Conservation (phyloP, 139 green algal genomes). For the Chlorella sp. region DNA sequence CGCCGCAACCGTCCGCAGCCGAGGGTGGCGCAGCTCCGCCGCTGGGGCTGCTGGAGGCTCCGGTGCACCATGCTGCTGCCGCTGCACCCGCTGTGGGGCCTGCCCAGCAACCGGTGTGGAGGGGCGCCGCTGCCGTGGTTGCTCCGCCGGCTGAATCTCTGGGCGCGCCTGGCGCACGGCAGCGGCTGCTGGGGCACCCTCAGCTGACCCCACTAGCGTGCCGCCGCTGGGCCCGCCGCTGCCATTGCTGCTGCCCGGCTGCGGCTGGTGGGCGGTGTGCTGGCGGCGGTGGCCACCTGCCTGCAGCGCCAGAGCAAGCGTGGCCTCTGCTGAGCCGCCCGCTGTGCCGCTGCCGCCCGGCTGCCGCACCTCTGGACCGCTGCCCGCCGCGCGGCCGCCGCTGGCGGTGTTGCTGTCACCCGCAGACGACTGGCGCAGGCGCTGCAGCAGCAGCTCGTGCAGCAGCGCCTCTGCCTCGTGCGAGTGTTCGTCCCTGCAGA, state of each 20-base stretch:
- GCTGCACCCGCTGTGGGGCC: too few species aligned
- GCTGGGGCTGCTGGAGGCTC: too few species aligned
- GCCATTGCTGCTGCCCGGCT: neutral
- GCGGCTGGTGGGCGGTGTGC: neutral
- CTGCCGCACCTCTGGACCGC: neutral
- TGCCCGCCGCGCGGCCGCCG: slow-evolving; percentile 5
- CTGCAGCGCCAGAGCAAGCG: neutral
- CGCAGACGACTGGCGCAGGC: neutral
- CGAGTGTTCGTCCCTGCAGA: slow-evolving; percentile 17
- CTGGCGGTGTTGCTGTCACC: slow-evolving; percentile 27
- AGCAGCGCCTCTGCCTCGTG: slow-evolving; percentile 21
- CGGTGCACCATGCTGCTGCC: neutral
- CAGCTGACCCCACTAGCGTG: neutral
- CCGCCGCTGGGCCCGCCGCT: slow-evolving; percentile 1
- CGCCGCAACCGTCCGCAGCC: too few species aligned
- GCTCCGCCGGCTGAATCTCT: too few species aligned
- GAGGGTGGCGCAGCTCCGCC: neutral
- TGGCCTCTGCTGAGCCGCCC: slow-evolving; percentile 12
- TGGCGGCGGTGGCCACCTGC: too few species aligned
- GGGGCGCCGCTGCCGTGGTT: too few species aligned
- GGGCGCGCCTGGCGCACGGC: neutral
- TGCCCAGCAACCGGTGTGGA: neutral
- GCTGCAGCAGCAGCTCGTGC: slow-evolving; percentile 32
- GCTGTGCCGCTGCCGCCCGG: slow-evolving; percentile 2
- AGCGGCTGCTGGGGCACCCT: neutral